Base-by-base conservation (phyloP, 2,329 filamentous ascomycete genomes). In the Endoconidiophora polonica region DNA sequence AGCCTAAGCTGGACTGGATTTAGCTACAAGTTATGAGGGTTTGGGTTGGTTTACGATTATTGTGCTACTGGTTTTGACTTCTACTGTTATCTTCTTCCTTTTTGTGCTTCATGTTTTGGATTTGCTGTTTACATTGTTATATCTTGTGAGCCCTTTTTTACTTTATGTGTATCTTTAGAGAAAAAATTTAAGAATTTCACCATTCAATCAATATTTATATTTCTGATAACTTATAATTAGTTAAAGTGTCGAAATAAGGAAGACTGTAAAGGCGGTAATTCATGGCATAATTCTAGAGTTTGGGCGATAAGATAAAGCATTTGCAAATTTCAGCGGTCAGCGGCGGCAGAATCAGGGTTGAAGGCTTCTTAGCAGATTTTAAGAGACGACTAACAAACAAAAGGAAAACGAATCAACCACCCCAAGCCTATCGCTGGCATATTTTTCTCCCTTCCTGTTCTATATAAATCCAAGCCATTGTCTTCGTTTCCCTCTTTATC, bases 1-100 rank as follows among this genome's bases (percentile, higher is more conserved):
- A 44, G 55, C 60, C 26, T 60, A 48, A 10, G n/a, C 6, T 33
- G 26, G 12, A 10, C 26, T 33, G 7, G 3, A 33, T 44, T 44
- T 12, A 23, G n/a, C 42, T 44, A 23, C 23, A 40, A 6, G 16
- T 18, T 18, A 18, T 18, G 16, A 18, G 16, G 2, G 41, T 26
- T 22, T 24, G 18, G 18, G 41, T 40, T 10, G 4, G 7, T 33
- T 3, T 33, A 33, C 26, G 7, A 33, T 33, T 33, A 10, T 33
- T 33, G 26, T 5, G 26, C 26, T 33, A 33, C 26, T 33, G 12
- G 26, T 33, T 33, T 33, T 33, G 26, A 33, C 38, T 16, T 40
- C 5, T 24, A 24, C 22, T 18, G 23, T 33, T 33, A 33, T 33
- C 7, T 33, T 33, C 26, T 33, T 6, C 26, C 7, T 33, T 33